Evolutionary conservation across 2,329 filamentous ascomycete genomes (phyloP).

Genomic region (Clonostachys sp.): DNA sequence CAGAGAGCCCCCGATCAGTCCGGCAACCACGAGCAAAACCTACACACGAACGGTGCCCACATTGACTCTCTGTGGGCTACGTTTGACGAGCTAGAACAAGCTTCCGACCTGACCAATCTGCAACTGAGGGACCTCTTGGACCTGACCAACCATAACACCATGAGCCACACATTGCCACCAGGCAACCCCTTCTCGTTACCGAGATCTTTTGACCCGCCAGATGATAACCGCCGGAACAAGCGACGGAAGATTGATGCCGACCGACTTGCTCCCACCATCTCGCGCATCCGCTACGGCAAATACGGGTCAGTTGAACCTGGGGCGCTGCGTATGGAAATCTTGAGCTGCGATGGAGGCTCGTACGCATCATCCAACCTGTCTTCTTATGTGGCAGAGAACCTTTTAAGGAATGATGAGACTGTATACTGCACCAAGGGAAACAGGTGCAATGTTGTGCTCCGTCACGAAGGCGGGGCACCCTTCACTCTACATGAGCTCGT

Average conservation of each 20-base stretch:
- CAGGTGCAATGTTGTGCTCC: constrained; percentile 80
- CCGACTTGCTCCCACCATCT: constrained; percentile 39
- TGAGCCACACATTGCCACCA: constrained; percentile 14
- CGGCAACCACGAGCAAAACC: constrained; percentile 8
- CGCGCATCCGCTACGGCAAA: constrained; percentile 73
- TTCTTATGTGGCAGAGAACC: constrained; percentile 70
- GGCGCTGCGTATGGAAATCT: constrained; percentile 77
- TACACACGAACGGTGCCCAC: constrained; percentile 11
- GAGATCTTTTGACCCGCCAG: constrained; percentile 30
- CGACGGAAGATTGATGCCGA: constrained; percentile 68
- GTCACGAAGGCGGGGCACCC: constrained; percentile 73
- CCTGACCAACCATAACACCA: constrained; percentile 17
- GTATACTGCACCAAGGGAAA: constrained; percentile 91
- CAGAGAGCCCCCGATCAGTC: constrained; percentile 16
- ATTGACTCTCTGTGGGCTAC: constrained; percentile 16
- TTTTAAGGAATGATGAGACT: constrained; percentile 74
- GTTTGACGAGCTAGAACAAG: constrained; percentile 29
- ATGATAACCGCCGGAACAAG: constrained; percentile 54
- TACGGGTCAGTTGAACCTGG: constrained; percentile 86
- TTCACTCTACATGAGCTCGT: constrained; percentile 83
- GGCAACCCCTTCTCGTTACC: constrained; percentile 17
- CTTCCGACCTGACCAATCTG: constrained; percentile 35
- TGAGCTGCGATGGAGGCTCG: constrained; percentile 82
- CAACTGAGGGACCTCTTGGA: constrained; percentile 38
- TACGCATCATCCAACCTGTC: constrained; percentile 50